Evolutionary conservation across 768 basidiomycete genomes (phyloP).

Genomic region (Cubamyces sp.): DNA sequence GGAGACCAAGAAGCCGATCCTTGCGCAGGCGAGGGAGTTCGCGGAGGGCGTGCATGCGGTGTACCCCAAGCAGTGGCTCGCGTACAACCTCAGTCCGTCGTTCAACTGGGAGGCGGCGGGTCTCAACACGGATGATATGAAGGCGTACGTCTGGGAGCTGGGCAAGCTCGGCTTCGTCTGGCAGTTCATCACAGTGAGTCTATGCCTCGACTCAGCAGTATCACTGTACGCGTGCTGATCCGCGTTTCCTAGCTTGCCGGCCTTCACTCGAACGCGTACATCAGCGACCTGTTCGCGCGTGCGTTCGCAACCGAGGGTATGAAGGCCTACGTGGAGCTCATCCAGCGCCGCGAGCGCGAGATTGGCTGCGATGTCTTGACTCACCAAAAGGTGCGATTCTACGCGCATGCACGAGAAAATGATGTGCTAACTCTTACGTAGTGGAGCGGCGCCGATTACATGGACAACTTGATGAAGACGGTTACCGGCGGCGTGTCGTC

Average conservation of each 20-base stretch:
- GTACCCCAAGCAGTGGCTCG: constrained; percentile 91
- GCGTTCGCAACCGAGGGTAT: constrained; percentile 93
- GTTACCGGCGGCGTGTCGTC: constrained; percentile 97
- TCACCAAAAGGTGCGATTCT: constrained; percentile 78
- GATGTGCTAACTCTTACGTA: constrained; percentile 34
- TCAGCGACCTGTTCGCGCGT: constrained; percentile 89
- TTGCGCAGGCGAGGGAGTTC: constrained; percentile 91
- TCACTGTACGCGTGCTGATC: background rate
- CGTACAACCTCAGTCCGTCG: constrained; percentile 94
- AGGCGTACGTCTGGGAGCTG: constrained; percentile 87
- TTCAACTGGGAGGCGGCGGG: constrained; percentile 97
- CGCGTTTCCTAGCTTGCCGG: constrained; percentile 74
- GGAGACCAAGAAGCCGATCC: constrained; percentile 96
- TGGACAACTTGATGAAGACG: constrained; percentile 90
- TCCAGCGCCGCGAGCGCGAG: constrained; percentile 92
- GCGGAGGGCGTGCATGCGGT: constrained; percentile 83
- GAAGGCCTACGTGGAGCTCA: constrained; percentile 97
- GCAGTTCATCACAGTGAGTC: constrained; percentile 95
- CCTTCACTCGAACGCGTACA: constrained; percentile 96
- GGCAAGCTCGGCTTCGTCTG: constrained; percentile 97
- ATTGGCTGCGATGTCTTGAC: constrained; percentile 95
- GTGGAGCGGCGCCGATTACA: constrained; percentile 97
- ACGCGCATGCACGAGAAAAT: background rate
- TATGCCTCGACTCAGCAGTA: background rate
- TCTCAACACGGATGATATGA: constrained; percentile 82